Base-by-base conservation (phyloP, 148 eudicot genomes). In the Bassia scoparia region DNA sequence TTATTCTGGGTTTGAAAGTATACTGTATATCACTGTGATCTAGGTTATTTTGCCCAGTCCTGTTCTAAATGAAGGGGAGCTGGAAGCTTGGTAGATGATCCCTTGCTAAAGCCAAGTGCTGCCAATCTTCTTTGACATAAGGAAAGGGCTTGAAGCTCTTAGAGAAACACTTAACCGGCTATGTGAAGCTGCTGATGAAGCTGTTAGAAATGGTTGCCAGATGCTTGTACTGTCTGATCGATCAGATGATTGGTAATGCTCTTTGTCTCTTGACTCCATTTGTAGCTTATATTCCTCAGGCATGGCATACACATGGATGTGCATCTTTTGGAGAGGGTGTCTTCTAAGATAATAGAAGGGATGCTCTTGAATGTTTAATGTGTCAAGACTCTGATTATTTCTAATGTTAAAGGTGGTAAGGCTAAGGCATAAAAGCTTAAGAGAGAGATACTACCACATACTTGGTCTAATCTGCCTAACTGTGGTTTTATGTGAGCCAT, bases 171-270 rank as follows among this genome's bases (percentile, higher is more conserved):
- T 95, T 17, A 26, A 87, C 76, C 92, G 86, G 82, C 88, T 95
- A 15, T 95, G 99, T 84, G 96, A 95, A 85, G 96, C 94, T 78
- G 99, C 99, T 67, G 99, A 95, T 83, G 99, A 90, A 73, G 99
- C 99, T 79, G 99, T 95, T 71, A 90, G 99, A 90, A 90, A 84
- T 86, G 99, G 99, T 76, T 90, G 87, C 60, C 97, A 95, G 70
- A 81, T 95, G 71, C 96, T 95, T 81, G 82, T 95, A 74, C 88
- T 95, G 53, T 92, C 99, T 73, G 99, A 95, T 83, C 92, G 97
- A 78, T 81, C 90, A 69, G 99, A 95, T 84, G 94, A 92, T 80
- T 87, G 88, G 99, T 95, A 79, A 79, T 90, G 65, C 66, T 64
- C 64, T 49, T 50, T 52, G n/a, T 11, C 31, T 59, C 31, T 21